These are phyloP conservation scores for Cytospora mali DNA, from an alignment of 2,329 filamentous ascomycete genomes.

Conservation along the genomic window DNA sequence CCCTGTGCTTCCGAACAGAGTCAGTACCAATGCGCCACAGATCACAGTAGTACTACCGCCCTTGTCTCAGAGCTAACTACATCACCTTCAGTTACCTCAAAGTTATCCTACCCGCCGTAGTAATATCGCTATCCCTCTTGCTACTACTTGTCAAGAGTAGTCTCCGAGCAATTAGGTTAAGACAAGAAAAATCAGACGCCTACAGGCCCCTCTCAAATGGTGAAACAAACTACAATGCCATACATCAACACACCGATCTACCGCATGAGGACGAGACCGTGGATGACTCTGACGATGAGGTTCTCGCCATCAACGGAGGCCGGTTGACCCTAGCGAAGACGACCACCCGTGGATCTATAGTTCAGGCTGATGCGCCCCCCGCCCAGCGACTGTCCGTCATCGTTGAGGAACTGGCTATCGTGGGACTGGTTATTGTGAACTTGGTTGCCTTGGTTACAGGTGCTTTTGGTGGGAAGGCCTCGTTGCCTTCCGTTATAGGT, in stretches of 20 bases:
- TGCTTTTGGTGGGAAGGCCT: conserved; percentile 60
- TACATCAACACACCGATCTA: conserved; percentile 54
- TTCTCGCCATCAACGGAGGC: conserved; percentile 57
- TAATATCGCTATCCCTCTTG: conserved; percentile 70
- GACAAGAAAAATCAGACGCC: conserved; percentile 45
- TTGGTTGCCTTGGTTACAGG: conserved; percentile 63
- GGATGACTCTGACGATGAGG: conserved; percentile 61
- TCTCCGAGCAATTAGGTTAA: conserved; percentile 54
- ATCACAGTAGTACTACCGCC: conserved; percentile 15
- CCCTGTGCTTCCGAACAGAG: conserved; percentile 67
- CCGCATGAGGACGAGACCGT: conserved; percentile 48
- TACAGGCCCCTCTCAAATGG: conserved; percentile 59
- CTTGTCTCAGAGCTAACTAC: conserved; percentile 11
- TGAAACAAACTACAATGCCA: conserved; percentile 40
- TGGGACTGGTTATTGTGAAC: conserved; percentile 72
- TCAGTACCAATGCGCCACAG: conserved; percentile 40
- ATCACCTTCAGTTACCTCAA: conserved; percentile 69
- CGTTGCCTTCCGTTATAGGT: conserved; percentile 64
- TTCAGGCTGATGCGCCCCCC: conserved; percentile 75
- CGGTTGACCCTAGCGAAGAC: conserved; percentile 62
- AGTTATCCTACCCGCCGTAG: conserved; percentile 74
- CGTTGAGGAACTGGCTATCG: conserved; percentile 74
- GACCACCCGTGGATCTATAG: conserved; percentile 62
- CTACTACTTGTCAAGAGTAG: conserved; percentile 63
- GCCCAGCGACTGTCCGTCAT: conserved; percentile 71